Percentiles rank a stretch among this genome's conserved stretches.
These are phyloP conservation scores for Colletotrichum eleusines DNA, from an alignment of 2,329 filamentous ascomycete species.

Conservation along the genomic window DNA sequence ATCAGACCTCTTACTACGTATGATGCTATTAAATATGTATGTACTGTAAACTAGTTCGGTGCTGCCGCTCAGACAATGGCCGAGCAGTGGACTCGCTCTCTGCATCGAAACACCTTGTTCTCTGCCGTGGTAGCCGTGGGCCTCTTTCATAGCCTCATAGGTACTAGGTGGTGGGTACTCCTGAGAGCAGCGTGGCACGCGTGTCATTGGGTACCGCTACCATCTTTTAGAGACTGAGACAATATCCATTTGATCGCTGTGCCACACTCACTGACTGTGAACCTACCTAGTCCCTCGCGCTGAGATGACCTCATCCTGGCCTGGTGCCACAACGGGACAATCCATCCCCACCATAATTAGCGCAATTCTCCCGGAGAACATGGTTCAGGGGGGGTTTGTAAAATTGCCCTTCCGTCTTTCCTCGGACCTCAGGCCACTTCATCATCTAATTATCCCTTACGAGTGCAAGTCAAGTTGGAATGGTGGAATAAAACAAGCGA, in stretches of 20 bases:
- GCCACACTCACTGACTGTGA: background rate
- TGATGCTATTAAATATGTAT: background rate
- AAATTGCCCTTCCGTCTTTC: slow-evolving; percentile 29
- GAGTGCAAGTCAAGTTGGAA: background rate
- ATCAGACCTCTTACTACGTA: background rate
- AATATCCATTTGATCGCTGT: slow-evolving; percentile 1
- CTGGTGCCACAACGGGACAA: slow-evolving; percentile 21
- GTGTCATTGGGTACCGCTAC: background rate
- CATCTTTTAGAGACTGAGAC: slow-evolving; percentile 20
- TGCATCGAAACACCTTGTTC: slow-evolving; percentile 33
- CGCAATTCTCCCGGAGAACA: slow-evolving; percentile 17
- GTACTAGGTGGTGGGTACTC: background rate
- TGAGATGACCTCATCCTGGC: slow-evolving; percentile 19
- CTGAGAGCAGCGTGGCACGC: background rate
- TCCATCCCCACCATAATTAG: slow-evolving; percentile 19
- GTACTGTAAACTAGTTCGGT: too few relatives aligned
- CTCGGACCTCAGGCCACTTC: slow-evolving; percentile 16
- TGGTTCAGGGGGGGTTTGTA: slow-evolving; percentile 31
- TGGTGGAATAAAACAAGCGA: background rate
- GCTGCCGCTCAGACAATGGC: slow-evolving; percentile 28
- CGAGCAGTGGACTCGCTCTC: slow-evolving; percentile 13
- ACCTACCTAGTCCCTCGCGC: background rate
- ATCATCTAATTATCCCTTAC: background rate
- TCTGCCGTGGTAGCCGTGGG: background rate
- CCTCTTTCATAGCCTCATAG: background rate